phyloP scores from a whole-genome alignment of 2,329 filamentous ascomycete genomes.

The Cercospora sesami region DNA sequence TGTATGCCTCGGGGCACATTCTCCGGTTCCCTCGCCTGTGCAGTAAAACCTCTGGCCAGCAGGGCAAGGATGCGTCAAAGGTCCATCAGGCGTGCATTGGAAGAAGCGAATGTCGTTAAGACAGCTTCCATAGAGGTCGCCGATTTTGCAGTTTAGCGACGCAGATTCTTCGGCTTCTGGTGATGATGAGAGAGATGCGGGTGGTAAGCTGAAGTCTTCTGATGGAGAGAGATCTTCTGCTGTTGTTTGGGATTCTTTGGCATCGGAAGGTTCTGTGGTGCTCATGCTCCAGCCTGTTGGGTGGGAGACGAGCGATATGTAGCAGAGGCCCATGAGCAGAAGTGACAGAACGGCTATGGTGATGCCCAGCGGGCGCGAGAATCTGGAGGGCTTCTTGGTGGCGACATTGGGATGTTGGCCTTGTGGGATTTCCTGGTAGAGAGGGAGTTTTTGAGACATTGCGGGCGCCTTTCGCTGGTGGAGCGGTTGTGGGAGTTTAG shows the following conservation, averaged over 20 bases:
- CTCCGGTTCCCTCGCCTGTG: slow-evolving; percentile 13
- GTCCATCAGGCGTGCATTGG: slow-evolving; percentile 18
- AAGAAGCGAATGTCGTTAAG: slow-evolving; percentile 16
- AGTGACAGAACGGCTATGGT: slow-evolving; percentile 9
- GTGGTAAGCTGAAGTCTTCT: neutral
- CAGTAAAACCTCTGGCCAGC: slow-evolving; percentile 19
- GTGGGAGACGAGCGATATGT: slow-evolving; percentile 13
- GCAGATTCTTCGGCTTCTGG: slow-evolving; percentile 4
- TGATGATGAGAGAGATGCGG: neutral
- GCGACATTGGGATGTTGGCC: neutral
- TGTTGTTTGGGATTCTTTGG: neutral
- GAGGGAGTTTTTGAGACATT: slow-evolving; percentile 5
- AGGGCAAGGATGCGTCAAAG: slow-evolving; percentile 18
- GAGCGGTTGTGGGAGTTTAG: neutral
- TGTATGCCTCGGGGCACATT: slow-evolving; percentile 5
- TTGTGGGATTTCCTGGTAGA: neutral
- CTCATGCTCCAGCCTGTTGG: slow-evolving; percentile 6
- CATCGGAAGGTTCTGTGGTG: neutral
- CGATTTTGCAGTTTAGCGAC: slow-evolving; percentile 6
- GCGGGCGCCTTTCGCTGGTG: neutral
- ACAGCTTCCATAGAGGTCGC: slow-evolving; percentile 18
- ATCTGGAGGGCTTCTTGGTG: neutral
- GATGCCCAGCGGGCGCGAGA: neutral
- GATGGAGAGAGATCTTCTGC: neutral
- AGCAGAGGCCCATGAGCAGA: slow-evolving; percentile 9